phyloP scores from a whole-genome alignment of 768 basidiomycete genomes.

The Leccinum uliginosum region DNA sequence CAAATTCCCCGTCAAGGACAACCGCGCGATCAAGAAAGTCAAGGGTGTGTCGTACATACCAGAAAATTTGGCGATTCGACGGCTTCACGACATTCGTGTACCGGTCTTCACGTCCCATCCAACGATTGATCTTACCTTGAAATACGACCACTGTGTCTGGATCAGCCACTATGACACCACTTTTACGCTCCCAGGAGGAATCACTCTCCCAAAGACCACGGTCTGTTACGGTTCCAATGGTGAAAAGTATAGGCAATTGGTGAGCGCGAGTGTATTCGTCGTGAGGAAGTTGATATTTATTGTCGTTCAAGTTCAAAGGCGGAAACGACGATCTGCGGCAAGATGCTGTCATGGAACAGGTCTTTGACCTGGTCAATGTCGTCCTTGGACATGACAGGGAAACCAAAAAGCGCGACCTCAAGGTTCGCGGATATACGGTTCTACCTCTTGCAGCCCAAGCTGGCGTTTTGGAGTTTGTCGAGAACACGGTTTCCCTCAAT shows the following conservation, averaged over 20 bases:
- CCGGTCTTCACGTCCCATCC: slow-evolving; percentile 78
- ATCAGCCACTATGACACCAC: slow-evolving; percentile 55
- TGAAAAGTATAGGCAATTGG: slow-evolving; percentile 69
- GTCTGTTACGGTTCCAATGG: slow-evolving; percentile 68
- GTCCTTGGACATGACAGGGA: slow-evolving; percentile 71
- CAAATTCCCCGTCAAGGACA: slow-evolving; percentile 47
- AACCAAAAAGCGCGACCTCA: slow-evolving; percentile 67
- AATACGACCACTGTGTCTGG: slow-evolving; percentile 68
- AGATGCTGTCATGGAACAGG: slow-evolving; percentile 99
- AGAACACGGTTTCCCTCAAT: slow-evolving; percentile 63
- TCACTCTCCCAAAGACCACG: slow-evolving; percentile 79
- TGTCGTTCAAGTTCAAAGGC: slow-evolving; percentile 78
- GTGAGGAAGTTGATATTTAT: background rate
- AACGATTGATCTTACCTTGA: slow-evolving; percentile 62
- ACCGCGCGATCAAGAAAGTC: slow-evolving; percentile 21
- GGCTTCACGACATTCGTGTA: slow-evolving; percentile 55
- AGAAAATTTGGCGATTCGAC: slow-evolving; percentile 38
- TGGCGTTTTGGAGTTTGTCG: slow-evolving; percentile 89
- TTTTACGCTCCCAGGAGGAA: slow-evolving; percentile 70
- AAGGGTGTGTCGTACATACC: slow-evolving; percentile 42
- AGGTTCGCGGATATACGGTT: slow-evolving; percentile 83
- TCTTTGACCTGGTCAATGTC: slow-evolving; percentile 84
- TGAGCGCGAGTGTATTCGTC: slow-evolving; percentile 34
- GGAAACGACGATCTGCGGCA: slow-evolving; percentile 80
- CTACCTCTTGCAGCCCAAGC: slow-evolving; percentile 76